Conservation (phyloP, 805 yeast genomes). For the Kodamaea laetipori region DNA sequence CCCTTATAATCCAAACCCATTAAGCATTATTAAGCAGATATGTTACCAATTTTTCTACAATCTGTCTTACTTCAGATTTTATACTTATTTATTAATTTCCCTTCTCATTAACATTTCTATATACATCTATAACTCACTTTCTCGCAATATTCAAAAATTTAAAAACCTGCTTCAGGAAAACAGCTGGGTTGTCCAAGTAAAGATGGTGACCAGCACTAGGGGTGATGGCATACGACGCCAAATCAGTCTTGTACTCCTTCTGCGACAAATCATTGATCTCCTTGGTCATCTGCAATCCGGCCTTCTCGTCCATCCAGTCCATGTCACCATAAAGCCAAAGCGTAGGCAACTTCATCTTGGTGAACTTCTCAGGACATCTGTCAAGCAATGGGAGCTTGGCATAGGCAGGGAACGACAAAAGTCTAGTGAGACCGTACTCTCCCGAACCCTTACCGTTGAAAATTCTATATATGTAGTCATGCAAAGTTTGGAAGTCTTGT, state of each 20-base stretch:
- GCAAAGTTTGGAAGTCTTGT: slow-evolving; percentile 43
- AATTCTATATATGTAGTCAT: slow-evolving; percentile 54
- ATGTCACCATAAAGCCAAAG: slow-evolving; percentile 67
- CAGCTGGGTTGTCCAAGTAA: slow-evolving; percentile 51
- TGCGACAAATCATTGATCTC: slow-evolving; percentile 27
- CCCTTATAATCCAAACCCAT: too few species aligned
- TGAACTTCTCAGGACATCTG: slow-evolving; percentile 45
- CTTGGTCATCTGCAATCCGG: slow-evolving; percentile 44
- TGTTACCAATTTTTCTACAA: too few species aligned
- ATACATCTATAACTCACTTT: neutral
- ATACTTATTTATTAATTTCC: too few species aligned
- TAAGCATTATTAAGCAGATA: too few species aligned
- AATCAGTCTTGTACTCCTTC: slow-evolving; percentile 12
- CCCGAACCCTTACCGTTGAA: slow-evolving; percentile 63
- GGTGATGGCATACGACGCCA: slow-evolving; percentile 37
- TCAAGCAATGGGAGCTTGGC: slow-evolving; percentile 59
- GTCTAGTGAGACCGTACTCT: slow-evolving; percentile 61
- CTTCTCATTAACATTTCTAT: neutral
- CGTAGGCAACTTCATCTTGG: slow-evolving; percentile 47
- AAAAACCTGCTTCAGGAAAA: slow-evolving; percentile 33
- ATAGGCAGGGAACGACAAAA: slow-evolving; percentile 60
- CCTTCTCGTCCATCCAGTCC: slow-evolving; percentile 72
- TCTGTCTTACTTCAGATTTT: too few species aligned
- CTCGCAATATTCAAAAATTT: slow-evolving; percentile 13
- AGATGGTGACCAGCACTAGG: slow-evolving; percentile 56